Evolutionary conservation across 2,329 filamentous ascomycete genomes (phyloP).

Genomic region (Macrophomina tecta): DNA sequence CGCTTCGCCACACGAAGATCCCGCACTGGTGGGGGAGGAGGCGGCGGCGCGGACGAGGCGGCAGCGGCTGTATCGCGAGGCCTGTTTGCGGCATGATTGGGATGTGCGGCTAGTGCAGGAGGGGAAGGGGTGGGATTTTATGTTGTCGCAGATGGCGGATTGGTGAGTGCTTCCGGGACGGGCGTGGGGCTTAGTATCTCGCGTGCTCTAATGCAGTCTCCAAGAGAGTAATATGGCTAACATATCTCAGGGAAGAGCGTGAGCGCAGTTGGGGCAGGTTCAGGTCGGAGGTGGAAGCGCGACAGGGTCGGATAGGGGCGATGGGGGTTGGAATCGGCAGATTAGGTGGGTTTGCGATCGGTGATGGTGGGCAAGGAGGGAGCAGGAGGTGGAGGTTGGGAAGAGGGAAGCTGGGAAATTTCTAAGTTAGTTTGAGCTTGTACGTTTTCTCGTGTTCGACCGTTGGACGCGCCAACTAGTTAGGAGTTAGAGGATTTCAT

Average conservation of each 20-base stretch:
- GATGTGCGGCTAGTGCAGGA: slow-evolving; percentile 38
- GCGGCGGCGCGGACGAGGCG: slow-evolving; percentile 64
- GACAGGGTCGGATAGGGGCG: slow-evolving; percentile 14
- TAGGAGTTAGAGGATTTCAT: not conserved
- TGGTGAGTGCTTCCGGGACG: slow-evolving; percentile 35
- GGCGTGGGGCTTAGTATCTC: no score
- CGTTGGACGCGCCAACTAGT: not conserved
- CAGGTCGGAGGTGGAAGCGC: slow-evolving; percentile 18
- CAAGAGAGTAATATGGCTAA: not conserved
- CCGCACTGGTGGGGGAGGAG: slow-evolving; percentile 69
- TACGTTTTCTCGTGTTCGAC: not conserved
- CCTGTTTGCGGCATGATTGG: slow-evolving; percentile 44
- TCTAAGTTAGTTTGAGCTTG: not conserved
- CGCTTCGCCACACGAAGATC: slow-evolving; percentile 67
- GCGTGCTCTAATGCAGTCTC: no score
- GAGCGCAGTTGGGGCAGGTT: slow-evolving; percentile 35
- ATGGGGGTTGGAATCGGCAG: slow-evolving; percentile 15
- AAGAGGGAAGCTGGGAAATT: not conserved
- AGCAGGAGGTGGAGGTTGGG: slow-evolving; percentile 9
- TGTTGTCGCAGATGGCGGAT: slow-evolving; percentile 50
- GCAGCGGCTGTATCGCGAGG: slow-evolving; percentile 60
- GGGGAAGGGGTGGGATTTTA: slow-evolving; percentile 49
- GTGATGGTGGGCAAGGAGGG: slow-evolving; percentile 1
- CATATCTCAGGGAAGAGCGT: slow-evolving; percentile 30
- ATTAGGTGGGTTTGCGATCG: slow-evolving; percentile 9